Conservation (phyloP, 2,329 filamentous ascomycete genomes). For the Dichotomopilus funicola region DNA sequence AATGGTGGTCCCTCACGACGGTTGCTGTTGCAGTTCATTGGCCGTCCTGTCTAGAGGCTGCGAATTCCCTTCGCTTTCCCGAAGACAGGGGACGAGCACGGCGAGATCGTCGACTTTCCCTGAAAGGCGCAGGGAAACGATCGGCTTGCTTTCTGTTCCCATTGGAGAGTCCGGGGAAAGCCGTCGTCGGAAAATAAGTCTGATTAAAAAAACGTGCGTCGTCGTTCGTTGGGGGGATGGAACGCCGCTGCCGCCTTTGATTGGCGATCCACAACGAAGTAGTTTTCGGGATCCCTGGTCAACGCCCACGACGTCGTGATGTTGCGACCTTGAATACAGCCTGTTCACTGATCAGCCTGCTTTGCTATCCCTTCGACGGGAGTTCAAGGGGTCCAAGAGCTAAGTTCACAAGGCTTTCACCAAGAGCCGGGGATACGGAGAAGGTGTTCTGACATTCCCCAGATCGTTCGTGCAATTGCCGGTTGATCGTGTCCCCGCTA, state of each 20-base stretch:
- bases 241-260: slow-evolving; percentile 16
- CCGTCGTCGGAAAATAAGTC: slow-evolving; percentile 23
- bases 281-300: slow-evolving; percentile 8
- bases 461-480: slow-evolving; percentile 15
- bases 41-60: not conserved
- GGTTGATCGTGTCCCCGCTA: slow-evolving; percentile 12
- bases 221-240: slow-evolving; percentile 23
- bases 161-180: slow-evolving; percentile 11
- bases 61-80: not conserved
- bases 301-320: not conserved
- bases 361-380: not conserved
- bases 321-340: slow-evolving; percentile 15
- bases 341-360: slow-evolving; percentile 12
- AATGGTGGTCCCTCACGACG: slow-evolving; percentile 6
- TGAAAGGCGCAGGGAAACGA: slow-evolving; percentile 10
- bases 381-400: not conserved
- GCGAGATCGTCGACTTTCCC: slow-evolving; percentile 9
- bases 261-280: slow-evolving; percentile 13
- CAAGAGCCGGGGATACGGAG: slow-evolving; percentile 1
- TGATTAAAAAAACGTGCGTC: slow-evolving; percentile 22
- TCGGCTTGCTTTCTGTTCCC: not conserved
- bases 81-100: not conserved
- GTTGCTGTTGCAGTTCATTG: not conserved
- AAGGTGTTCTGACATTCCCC: not conserved
- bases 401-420: not conserved